Conservation (phyloP, 257 asterid genomes). For the Solanum sparsipilum region DNA sequence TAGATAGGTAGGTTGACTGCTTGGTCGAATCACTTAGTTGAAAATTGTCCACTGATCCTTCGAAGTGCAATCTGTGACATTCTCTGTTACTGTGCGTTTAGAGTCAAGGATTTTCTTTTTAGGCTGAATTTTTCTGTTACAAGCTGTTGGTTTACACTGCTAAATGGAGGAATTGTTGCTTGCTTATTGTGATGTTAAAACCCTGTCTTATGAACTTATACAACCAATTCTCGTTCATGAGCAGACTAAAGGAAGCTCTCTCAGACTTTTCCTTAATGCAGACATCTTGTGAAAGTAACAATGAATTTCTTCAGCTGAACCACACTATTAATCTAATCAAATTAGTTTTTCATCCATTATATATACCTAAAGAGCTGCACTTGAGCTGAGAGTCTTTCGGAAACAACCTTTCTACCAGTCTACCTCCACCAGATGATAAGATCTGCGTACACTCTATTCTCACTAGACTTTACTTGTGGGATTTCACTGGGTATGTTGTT, state of each 20-base stretch:
- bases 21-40: neutral
- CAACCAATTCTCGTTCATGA: neutral
- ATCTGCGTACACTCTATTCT: no score
- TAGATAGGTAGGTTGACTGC: neutral
- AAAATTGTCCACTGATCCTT: neutral
- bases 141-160: neutral
- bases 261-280: neutral
- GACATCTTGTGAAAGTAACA: neutral
- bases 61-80: neutral
- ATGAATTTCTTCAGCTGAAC: neutral
- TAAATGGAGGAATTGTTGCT: neutral
- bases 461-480: no score
- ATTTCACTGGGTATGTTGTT: no score
- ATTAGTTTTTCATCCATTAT: neutral
- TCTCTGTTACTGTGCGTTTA: neutral
- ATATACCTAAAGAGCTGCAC: no score
- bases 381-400: no score
- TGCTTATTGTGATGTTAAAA: neutral
- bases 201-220: neutral
- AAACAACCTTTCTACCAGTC: no score
- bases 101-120: neutral
- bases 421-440: no score
- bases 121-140: neutral
- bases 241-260: neutral
- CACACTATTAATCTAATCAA: neutral